A percentile compares a stretch with the other conserved stretches of the same genome.
phyloP scores from a whole-genome alignment of 805 yeast species.

The Spathaspora girioi region DNA sequence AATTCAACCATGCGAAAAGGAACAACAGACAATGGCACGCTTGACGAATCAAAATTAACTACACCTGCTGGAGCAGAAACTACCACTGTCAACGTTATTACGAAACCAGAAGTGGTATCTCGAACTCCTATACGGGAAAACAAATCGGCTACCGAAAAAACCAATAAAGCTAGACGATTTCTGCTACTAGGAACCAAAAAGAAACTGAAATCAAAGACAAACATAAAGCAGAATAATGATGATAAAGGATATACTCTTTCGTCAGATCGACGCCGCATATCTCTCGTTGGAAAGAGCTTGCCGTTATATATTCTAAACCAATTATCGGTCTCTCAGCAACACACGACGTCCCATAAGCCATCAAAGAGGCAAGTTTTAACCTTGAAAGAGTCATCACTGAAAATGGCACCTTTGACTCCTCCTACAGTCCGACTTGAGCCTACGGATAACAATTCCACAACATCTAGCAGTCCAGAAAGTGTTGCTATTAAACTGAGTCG shows the following conservation, averaged over 20 bases:
- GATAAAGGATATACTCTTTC: slow-evolving; percentile 8
- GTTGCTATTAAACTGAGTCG: slow-evolving; percentile 17
- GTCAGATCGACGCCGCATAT: slow-evolving; percentile 19
- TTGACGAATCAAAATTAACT: slow-evolving; percentile 9
- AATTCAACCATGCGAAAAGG: slow-evolving; percentile 6
- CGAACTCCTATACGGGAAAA: not conserved
- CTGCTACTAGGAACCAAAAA: slow-evolving; percentile 1
- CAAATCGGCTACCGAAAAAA: not conserved
- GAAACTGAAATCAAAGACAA: not conserved
- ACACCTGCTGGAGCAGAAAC: slow-evolving; percentile 29
- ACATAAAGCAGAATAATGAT: not conserved
- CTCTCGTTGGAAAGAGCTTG: slow-evolving; percentile 33
- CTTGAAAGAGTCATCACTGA: not conserved
- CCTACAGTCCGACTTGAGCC: not conserved
- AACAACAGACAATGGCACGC: slow-evolving; percentile 6
- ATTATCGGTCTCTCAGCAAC: slow-evolving; percentile 2
- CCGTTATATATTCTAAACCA: slow-evolving; percentile 31
- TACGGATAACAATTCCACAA: not conserved
- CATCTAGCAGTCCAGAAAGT: not conserved
- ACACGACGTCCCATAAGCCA: slow-evolving; percentile 3
- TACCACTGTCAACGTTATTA: slow-evolving; percentile 31
- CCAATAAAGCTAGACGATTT: not conserved
- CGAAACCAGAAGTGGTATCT: slow-evolving; percentile 18
- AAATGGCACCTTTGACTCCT: not conserved
- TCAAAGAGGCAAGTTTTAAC: slow-evolving; percentile 3